Evolutionary conservation across 2,329 filamentous ascomycete genomes (phyloP), one percentile per base, ranked within the genome.

Genomic region (Bipolaris sorokiniana): DNA sequence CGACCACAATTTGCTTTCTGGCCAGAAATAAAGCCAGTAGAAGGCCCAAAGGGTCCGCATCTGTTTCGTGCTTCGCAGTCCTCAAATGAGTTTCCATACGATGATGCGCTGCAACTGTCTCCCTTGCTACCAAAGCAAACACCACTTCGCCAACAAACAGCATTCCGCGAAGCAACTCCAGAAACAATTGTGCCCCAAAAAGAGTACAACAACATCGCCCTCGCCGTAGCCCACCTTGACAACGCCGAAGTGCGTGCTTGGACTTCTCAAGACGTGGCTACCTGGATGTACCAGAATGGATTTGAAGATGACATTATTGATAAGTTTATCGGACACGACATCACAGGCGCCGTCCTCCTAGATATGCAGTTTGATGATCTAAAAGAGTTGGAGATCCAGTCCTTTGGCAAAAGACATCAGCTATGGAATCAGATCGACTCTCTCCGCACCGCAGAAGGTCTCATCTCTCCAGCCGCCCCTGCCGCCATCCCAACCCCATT

Each of bases 361-460:
- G 92, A 94, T n/a, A 81, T 99, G 41, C 92, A 96, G 72, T 93
- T 94, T 66, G 92, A 96, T 62, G 93, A 95, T 68, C 80, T 95
- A 54, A 89, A 89, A 74, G 91, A 95, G 76, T 83, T 95, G 16
- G 88, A 88, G 64, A 94, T 95, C 54, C 82, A 85, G 58, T 94
- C 91, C 1, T 94, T 95, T 71, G 91, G 91, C 41, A 89, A 93
- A 66, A 83, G 91, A 58, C 91, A 90, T 65, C 88, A 87, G 69
- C 80, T 94, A 13, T 95, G 91, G 91, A 87, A 89, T 67, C 87
- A 92, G 72, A 91, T 95, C 58, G 88, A 90, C 73, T 79, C 83
- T 26, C 82, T 95, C 54, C 84, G 87, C 48, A 79, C 78, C 36
- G 76, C 76, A 33, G 77, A 81, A 41, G 75, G 76, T 9, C 69